Conservation (phyloP, 1,284 basidiomycete species). For the Cystobasidiaceae sp. region DNA sequence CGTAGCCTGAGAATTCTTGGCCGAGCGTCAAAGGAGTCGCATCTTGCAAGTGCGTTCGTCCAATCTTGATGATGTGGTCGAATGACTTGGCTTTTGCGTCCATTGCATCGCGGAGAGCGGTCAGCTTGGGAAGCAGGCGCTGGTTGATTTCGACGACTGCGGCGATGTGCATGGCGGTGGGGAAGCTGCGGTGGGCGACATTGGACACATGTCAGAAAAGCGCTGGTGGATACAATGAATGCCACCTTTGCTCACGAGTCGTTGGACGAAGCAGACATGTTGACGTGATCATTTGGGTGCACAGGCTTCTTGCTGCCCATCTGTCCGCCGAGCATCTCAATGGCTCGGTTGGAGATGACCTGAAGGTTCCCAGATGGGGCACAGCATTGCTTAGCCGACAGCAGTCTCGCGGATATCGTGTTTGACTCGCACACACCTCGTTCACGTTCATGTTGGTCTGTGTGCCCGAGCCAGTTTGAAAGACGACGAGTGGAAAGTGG, state of each 20-base stretch:
- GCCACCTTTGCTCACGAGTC: slow-evolving; percentile 68
- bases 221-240: background rate
- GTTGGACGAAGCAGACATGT: slow-evolving; percentile 98
- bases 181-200: slow-evolving; percentile 62
- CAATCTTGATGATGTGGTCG: slow-evolving; percentile 94
- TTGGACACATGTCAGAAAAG: background rate
- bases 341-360: slow-evolving; percentile 98
- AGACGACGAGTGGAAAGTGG: slow-evolving; percentile 97
- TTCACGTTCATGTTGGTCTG: slow-evolving; percentile 99
- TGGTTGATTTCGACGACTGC: slow-evolving; percentile 82
- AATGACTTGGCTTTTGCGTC: slow-evolving; percentile 75
- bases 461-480: slow-evolving; percentile 98
- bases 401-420: background rate
- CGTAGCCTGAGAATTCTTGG: slow-evolving; percentile 98
- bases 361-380: slow-evolving; percentile 41
- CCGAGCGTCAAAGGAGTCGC: slow-evolving; percentile 96
- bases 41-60: slow-evolving; percentile 93
- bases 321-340: slow-evolving; percentile 92
- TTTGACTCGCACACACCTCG: slow-evolving; percentile 56
- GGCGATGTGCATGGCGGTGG: slow-evolving; percentile 98
- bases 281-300: slow-evolving; percentile 99
- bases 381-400: background rate
- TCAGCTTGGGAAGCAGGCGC: slow-evolving; percentile 77
- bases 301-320: slow-evolving; percentile 95
- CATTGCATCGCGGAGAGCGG: slow-evolving; percentile 75